phyloP scores from a whole-genome alignment of 2,329 filamentous ascomycete genomes.

The Cladosporium oxysporum region DNA sequence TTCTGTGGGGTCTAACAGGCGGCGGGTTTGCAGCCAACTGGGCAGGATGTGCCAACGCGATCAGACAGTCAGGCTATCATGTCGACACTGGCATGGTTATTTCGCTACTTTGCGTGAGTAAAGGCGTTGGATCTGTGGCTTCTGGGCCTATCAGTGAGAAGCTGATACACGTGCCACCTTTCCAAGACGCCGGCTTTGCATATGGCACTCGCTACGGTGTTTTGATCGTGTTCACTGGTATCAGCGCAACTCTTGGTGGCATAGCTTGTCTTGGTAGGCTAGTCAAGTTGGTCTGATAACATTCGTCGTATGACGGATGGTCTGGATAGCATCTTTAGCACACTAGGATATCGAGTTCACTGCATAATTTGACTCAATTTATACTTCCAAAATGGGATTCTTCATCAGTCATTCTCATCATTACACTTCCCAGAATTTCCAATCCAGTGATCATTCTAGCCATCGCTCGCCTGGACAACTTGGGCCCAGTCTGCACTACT shows the following conservation, averaged over 20 bases:
- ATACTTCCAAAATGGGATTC: neutral
- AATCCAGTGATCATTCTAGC: constrained; percentile 22
- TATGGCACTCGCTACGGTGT: constrained; percentile 22
- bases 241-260: constrained; percentile 12
- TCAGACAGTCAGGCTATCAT: constrained; percentile 22
- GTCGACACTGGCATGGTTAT: constrained; percentile 24
- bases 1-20: constrained; percentile 46
- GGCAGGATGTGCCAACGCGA: constrained; percentile 31
- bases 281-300: constrained; percentile 6
- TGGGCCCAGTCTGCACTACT: constrained; percentile 48
- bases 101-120: constrained; percentile 20
- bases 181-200: constrained; percentile 8
- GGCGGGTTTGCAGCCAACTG: constrained; percentile 43
- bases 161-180: constrained; percentile 9
- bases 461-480: constrained; percentile 48
- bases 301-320: neutral
- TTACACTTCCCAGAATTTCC: neutral
- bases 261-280: constrained; percentile 17
- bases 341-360: neutral
- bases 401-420: neutral
- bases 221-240: constrained; percentile 14
- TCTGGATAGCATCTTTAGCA: neutral
- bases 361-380: neutral
- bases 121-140: constrained; percentile 20
- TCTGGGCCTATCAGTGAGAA: constrained; percentile 21